Evolutionary conservation across 2,329 filamentous ascomycete species (phyloP).

Genomic region (Colletotrichum sp.): DNA sequence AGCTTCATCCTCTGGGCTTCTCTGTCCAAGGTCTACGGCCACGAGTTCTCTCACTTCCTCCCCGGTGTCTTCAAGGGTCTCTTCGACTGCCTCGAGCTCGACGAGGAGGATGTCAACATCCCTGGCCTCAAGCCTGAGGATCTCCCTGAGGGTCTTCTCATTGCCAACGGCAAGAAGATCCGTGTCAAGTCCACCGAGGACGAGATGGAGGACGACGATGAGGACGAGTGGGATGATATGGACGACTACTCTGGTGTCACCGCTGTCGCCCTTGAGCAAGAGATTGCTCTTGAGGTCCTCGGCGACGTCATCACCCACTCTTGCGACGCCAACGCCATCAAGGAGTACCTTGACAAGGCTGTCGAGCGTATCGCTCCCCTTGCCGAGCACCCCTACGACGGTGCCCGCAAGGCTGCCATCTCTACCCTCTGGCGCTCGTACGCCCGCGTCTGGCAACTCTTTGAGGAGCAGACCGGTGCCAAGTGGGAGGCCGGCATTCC

Average conservation of each 20-base stretch:
- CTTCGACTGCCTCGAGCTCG: constrained; percentile 83
- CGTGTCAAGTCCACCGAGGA: constrained; percentile 69
- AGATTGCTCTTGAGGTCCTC: constrained; percentile 93
- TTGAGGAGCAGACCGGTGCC: constrained; percentile 76
- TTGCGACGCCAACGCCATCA: constrained; percentile 72
- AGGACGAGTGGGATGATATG: constrained; percentile 84
- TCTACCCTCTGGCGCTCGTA: constrained; percentile 94
- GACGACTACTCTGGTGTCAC: constrained; percentile 85
- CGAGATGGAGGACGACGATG: constrained; percentile 67
- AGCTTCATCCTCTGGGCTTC: constrained; percentile 98
- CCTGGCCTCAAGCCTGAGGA: constrained; percentile 66
- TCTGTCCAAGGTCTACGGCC: constrained; percentile 91
- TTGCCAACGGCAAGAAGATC: constrained; percentile 82
- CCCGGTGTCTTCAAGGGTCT: constrained; percentile 80
- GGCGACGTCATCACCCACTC: constrained; percentile 92
- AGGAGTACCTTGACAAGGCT: constrained; percentile 88
- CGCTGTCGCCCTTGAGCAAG: constrained; percentile 92
- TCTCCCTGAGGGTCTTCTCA: constrained; percentile 69
- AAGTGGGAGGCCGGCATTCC: constrained; percentile 94
- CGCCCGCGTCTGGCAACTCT: constrained; percentile 86
- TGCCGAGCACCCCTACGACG: constrained; percentile 89
- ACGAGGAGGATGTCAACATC: constrained; percentile 85
- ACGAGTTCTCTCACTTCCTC: constrained; percentile 81
- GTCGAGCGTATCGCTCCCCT: constrained; percentile 82
- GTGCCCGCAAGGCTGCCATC: constrained; percentile 89